A percentile compares a stretch with the other conserved stretches of the same genome.
Evolutionary conservation across 257 asterid genomes (phyloP).

Genomic region (Gynochthodes officinalis): DNA sequence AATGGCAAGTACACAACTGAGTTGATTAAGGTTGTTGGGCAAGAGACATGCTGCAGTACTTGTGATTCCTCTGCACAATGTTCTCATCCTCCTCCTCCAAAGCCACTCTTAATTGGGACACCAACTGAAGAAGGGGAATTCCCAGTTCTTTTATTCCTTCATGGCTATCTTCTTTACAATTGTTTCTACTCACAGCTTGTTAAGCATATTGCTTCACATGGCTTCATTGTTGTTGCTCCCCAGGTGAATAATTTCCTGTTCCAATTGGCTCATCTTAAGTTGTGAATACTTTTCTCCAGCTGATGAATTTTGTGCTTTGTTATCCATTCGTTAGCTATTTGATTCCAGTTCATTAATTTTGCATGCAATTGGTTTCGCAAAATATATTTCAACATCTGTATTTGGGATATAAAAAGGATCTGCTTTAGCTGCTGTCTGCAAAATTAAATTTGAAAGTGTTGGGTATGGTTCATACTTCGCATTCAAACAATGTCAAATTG

Average conservation of each 20-base stretch:
- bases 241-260: slow-evolving; percentile 44
- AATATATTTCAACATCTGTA: background rate
- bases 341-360: background rate
- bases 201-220: slow-evolving; percentile 79
- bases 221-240: slow-evolving; percentile 76
- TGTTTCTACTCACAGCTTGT: slow-evolving; percentile 81
- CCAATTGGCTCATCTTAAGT: background rate
- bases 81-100: slow-evolving; percentile 55
- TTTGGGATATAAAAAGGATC: background rate
- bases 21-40: slow-evolving; percentile 35
- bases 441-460: background rate
- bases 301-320: background rate
- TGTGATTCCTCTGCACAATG: background rate
- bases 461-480: too few species aligned
- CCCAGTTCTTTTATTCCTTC: slow-evolving; percentile 69
- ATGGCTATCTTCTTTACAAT: slow-evolving; percentile 79
- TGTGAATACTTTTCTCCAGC: background rate
- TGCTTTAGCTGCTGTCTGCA: background rate
- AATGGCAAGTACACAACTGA: slow-evolving; percentile 37
- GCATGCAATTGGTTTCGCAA: background rate
- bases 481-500: too few species aligned
- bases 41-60: slow-evolving; percentile 14
- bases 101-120: slow-evolving; percentile 51
- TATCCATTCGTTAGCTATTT: background rate
- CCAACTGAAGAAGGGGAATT: slow-evolving; percentile 56